Evolutionary conservation across 768 basidiomycete species (phyloP).

Genomic region (Chiua virens): DNA sequence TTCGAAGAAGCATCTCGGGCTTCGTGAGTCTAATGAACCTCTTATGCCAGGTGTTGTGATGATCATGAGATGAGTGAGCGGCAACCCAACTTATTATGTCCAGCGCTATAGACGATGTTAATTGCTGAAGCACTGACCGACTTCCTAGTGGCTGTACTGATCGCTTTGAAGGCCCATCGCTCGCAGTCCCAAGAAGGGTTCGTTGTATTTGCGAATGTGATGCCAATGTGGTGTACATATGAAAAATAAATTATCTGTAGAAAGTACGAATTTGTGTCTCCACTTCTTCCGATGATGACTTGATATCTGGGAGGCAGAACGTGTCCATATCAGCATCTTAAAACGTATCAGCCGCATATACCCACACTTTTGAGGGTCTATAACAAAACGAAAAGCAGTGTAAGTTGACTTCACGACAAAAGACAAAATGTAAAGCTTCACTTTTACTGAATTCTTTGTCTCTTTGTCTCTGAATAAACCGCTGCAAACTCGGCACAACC

Average conservation of each 20-base stretch:
- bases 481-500: conserved; percentile 70
- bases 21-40: too few species aligned
- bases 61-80: too few species aligned
- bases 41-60: too few species aligned
- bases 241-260: conserved; percentile 37
- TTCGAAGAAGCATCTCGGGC: too few species aligned
- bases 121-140: too few species aligned
- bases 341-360: background rate
- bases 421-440: conserved; percentile 36
- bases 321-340: conserved; percentile 6
- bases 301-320: conserved; percentile 61
- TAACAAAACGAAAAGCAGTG: background rate
- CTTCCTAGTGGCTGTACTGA: too few species aligned
- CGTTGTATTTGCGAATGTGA: background rate
- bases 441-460: conserved; percentile 88
- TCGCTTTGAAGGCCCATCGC: too few species aligned
- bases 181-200: too few species aligned
- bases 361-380: conserved; percentile 58
- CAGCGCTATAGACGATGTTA: too few species aligned
- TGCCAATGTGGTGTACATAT: background rate
- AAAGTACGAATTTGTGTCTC: conserved; percentile 67
- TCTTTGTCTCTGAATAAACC: conserved; percentile 71
- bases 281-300: conserved; percentile 70
- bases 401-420: background rate
- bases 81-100: too few species aligned